Percentiles rank a stretch among this genome's conserved stretches.
Conservation (phyloP, 441 rosid genomes). For the Pelargonium australe region DNA sequence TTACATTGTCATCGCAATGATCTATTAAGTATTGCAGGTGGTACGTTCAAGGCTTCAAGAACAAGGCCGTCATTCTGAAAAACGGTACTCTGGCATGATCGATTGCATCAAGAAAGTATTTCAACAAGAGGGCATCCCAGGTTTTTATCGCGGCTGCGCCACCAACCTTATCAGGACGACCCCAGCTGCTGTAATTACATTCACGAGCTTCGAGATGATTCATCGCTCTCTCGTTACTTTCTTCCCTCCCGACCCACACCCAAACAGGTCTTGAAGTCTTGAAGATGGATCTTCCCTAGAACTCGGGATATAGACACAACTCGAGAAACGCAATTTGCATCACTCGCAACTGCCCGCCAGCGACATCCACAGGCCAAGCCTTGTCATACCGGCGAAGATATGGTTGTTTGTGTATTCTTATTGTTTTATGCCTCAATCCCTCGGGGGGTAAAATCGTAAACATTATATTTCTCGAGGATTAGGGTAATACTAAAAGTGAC, state of each 20-base stretch:
- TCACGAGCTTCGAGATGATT: conserved; percentile 23
- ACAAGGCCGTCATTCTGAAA: conserved; percentile 60
- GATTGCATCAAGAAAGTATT: conserved; percentile 34
- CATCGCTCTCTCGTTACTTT: conserved; percentile 33
- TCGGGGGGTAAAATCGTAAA: too few relatives aligned
- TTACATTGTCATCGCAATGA: not conserved
- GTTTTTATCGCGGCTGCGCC: conserved; percentile 26
- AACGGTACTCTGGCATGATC: conserved; percentile 45
- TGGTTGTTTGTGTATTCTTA: not conserved
- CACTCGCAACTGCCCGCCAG: too few relatives aligned
- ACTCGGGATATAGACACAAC: too few relatives aligned
- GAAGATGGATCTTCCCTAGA: conserved; percentile 18
- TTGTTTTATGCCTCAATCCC: conserved; percentile 6
- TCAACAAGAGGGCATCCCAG: conserved; percentile 18
- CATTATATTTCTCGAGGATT: not conserved
- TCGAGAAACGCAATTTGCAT: too few relatives aligned
- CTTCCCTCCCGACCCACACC: conserved; percentile 44
- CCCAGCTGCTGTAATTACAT: conserved; percentile 25
- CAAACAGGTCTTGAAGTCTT: conserved; percentile 28
- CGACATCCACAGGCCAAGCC: too few relatives aligned
- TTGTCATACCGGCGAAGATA: too few relatives aligned
- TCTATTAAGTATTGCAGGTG: conserved; percentile 27
- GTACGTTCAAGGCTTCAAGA: conserved; percentile 64
- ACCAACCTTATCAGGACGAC: conserved; percentile 22
- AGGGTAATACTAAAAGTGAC: conserved; percentile 21